Conservation (phyloP, 2,329 filamentous ascomycete genomes). For the Bimuria novae-zelandiae region DNA sequence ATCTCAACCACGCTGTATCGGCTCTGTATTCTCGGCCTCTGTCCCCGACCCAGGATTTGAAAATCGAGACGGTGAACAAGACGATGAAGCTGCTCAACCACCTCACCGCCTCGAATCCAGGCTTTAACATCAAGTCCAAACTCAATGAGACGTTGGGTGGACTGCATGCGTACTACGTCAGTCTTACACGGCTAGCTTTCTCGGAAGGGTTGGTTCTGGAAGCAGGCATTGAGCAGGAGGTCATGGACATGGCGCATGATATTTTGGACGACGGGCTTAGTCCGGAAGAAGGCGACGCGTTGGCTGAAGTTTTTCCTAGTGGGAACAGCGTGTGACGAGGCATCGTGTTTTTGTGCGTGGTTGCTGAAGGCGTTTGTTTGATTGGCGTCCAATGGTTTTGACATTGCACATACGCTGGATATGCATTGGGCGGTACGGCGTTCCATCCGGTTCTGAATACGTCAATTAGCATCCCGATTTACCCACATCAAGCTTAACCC, state of each 20-base stretch:
- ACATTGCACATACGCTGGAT: too few relatives aligned
- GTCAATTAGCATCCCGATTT: too few relatives aligned
- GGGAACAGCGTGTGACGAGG: slow-evolving; percentile 19
- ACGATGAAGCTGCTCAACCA: slow-evolving; percentile 65
- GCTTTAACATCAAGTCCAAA: slow-evolving; percentile 71
- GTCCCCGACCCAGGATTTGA: slow-evolving; percentile 44
- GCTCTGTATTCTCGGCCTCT: slow-evolving; percentile 55
- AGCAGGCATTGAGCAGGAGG: slow-evolving; percentile 74
- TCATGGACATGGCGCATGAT: slow-evolving; percentile 78
- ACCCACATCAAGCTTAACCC: too few relatives aligned
- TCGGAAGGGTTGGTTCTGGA: slow-evolving; percentile 80
- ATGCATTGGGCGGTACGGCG: too few relatives aligned
- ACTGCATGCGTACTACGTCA: slow-evolving; percentile 80
- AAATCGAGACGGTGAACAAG: slow-evolving; percentile 60
- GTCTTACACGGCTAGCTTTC: slow-evolving; percentile 83
- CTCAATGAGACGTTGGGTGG: slow-evolving; percentile 71
- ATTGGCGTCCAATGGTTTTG: too few relatives aligned
- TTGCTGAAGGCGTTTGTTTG: too few relatives aligned
- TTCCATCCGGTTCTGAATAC: too few relatives aligned
- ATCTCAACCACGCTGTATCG: slow-evolving; percentile 74
- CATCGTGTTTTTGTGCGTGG: too few relatives aligned
- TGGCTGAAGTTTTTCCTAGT: slow-evolving; percentile 52
- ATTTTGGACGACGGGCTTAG: slow-evolving; percentile 81
- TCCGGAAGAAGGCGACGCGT: slow-evolving; percentile 73
- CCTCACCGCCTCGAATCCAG: slow-evolving; percentile 64